A percentile compares a stretch with the other conserved stretches of the same genome.
Conservation (phyloP, 2,329 filamentous ascomycete genomes). For the Fusarium ramigenum region DNA sequence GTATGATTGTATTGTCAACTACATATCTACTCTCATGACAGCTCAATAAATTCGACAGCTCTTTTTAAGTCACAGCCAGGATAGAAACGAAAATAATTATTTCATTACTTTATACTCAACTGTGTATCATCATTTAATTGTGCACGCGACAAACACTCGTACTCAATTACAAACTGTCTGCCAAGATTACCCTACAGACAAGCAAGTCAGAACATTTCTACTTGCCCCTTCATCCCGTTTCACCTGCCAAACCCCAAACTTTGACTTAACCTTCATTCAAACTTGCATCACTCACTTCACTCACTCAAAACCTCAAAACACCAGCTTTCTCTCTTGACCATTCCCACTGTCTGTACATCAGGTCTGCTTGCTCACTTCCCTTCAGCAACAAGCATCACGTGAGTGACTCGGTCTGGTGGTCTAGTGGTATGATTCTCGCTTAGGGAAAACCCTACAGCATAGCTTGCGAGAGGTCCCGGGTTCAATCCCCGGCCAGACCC, state of each 20-base stretch:
- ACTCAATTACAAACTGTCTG: neutral
- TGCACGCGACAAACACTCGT: neutral
- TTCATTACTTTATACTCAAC: too few species aligned
- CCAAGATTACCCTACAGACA: neutral
- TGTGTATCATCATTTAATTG: neutral
- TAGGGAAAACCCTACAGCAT: slow-evolving; percentile 61
- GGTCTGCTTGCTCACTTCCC: rapidly evolving
- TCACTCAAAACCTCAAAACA: neutral
- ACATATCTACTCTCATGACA: too few species aligned
- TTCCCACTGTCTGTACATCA: neutral
- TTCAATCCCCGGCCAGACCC: slow-evolving; percentile 59
- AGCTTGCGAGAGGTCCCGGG: slow-evolving; percentile 57
- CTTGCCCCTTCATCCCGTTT: neutral
- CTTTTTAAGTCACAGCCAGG: too few species aligned
- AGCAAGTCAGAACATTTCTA: neutral
- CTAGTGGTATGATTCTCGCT: slow-evolving; percentile 78
- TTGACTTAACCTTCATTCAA: too few species aligned
- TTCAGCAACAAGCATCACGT: slow-evolving; percentile 18
- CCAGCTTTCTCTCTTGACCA: rapidly evolving
- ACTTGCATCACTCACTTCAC: rapidly evolving
- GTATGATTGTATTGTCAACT: neutral
- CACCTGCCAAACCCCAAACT: neutral
- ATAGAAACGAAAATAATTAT: too few species aligned
- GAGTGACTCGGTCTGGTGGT: slow-evolving; percentile 58
- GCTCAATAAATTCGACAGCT: too few species aligned